A percentile compares a stretch with the other conserved stretches of the same genome.
phyloP scores from a whole-genome alignment of 2,329 filamentous ascomycete genomes.

The Ophiocordyceps australis region DNA sequence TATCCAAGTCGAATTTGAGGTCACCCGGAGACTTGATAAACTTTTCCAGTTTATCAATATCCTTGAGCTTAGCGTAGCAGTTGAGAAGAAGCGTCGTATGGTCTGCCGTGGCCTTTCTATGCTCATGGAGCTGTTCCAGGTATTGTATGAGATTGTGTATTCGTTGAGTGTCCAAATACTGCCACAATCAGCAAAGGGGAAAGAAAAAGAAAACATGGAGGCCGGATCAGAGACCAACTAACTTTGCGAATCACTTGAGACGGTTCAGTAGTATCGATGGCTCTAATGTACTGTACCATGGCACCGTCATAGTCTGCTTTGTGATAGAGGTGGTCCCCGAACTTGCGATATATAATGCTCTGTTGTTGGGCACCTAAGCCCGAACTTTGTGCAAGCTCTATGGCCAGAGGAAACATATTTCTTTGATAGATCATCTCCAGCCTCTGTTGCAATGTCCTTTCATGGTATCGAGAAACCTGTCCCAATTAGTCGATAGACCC shows the following conservation, averaged over 20 bases:
- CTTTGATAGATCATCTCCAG: conserved; percentile 87
- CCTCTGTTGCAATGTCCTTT: conserved; percentile 79
- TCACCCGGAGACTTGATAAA: conserved; percentile 95
- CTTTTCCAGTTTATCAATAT: conserved; percentile 85
- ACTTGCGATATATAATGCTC: conserved; percentile 81
- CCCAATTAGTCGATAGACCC: background rate
- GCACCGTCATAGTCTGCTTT: conserved; percentile 92
- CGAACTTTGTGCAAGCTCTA: conserved; percentile 80
- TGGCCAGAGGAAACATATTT: conserved; percentile 80
- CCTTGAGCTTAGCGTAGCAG: conserved; percentile 95
- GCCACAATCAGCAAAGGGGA: conserved; percentile 9
- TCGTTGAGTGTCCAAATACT: conserved; percentile 91
- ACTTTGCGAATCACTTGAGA: conserved; percentile 92
- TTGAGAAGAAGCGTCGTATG: conserved; percentile 91
- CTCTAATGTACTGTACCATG: conserved; percentile 97
- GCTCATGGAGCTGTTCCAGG: conserved; percentile 87
- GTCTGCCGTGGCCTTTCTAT: conserved; percentile 81
- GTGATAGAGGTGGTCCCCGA: conserved; percentile 86
- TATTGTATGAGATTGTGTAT: conserved; percentile 98
- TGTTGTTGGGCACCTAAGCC: conserved; percentile 67
- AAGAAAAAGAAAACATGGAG: no score
- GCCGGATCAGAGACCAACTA: conserved; percentile 1
- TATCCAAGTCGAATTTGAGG: conserved; percentile 91
- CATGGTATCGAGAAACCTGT: conserved; percentile 71
- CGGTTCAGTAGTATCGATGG: conserved; percentile 89